Evolutionary conservation across 371 early-diverging fungal genomes (phyloP), one percentile per base, ranked within the genome.

Genomic region (Syncephalastrum sp.): DNA sequence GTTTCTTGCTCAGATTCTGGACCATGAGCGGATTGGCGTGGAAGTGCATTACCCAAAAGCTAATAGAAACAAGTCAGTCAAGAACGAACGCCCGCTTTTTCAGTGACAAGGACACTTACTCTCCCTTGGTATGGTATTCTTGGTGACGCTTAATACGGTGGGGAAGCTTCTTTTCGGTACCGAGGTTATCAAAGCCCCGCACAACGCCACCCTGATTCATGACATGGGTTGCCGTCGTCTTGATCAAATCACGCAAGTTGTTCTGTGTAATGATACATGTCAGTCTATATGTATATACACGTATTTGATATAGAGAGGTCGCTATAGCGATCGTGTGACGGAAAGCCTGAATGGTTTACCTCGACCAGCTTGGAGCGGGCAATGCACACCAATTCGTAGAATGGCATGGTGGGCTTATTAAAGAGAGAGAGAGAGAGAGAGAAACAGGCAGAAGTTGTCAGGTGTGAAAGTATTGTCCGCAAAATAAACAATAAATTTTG

Each of bases 41-140:
- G 64, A 91, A 93, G 56, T 87, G 87, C 90, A 93, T 90, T 24
- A 86, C 61, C 82, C 83, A 90, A 61, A 86, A 89, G 47, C 88
- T 88, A 57, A 10, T 43, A 44, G 16, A 45, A 19, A 50, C 7
- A 25, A 16, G 47, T 13, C 21, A 38, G 45, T 29, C 15, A 54
- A n/a, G 43, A 33, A 10, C 21, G 21, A 21, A 21, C 1, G 27
- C 15, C 50, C 17, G 47, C 24, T 54, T 46, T 13, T 48, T 2
- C 16, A 12, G 45, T 21, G 21, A 45, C 12, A 23, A 47, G 1
- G 5, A 78, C 83, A 78, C 83, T 48, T 74, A 87, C 88, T 79
- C 76, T 72, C 87, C 89, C 29, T 82, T 69, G 10, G 71, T 68
- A 60, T 79, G 79, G 52, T 84, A 83, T 62, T 79, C 77, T 61